These are phyloP conservation scores for Pyrenophora teres DNA, from an alignment of 2,329 filamentous ascomycete genomes.

Conservation along the genomic window DNA sequence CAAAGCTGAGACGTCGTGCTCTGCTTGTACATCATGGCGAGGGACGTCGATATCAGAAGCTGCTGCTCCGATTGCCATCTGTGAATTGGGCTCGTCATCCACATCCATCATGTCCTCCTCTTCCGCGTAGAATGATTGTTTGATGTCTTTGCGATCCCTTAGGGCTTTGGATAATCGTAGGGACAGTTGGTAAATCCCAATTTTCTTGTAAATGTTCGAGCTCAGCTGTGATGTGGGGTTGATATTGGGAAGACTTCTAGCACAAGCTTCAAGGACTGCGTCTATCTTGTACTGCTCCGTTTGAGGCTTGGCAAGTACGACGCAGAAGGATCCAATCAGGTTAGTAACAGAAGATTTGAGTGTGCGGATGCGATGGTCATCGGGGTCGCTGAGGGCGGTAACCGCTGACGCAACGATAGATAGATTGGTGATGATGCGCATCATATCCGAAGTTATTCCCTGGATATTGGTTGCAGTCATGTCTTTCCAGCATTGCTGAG, in stretches of 20 bases:
- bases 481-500: constrained; percentile 52
- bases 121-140: constrained; percentile 40
- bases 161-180: constrained; percentile 39
- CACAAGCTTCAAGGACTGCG: constrained; percentile 47
- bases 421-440: constrained; percentile 56
- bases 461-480: constrained; percentile 50
- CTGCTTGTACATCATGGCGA: constrained; percentile 51
- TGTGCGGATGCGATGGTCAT: constrained; percentile 29
- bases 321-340: constrained; percentile 37
- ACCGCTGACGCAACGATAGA: constrained; percentile 51
- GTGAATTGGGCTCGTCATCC: constrained; percentile 67
- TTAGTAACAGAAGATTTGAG: constrained; percentile 28
- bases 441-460: constrained; percentile 55
- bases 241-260: constrained; percentile 40
- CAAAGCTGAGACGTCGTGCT: constrained; percentile 33
- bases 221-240: constrained; percentile 18
- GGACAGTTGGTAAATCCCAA: constrained; percentile 44
- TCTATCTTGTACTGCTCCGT: constrained; percentile 53
- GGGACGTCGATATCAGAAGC: constrained; percentile 47
- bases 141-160: constrained; percentile 32
- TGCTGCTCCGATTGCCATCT: constrained; percentile 56
- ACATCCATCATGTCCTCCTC: constrained; percentile 67
- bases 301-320: constrained; percentile 44
- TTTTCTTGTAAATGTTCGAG: constrained; percentile 24
- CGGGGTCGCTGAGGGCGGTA: constrained; percentile 18